These are phyloP conservation scores for Corymbia citriodora DNA, from an alignment of 441 rosid genomes.

Conservation along the genomic window DNA sequence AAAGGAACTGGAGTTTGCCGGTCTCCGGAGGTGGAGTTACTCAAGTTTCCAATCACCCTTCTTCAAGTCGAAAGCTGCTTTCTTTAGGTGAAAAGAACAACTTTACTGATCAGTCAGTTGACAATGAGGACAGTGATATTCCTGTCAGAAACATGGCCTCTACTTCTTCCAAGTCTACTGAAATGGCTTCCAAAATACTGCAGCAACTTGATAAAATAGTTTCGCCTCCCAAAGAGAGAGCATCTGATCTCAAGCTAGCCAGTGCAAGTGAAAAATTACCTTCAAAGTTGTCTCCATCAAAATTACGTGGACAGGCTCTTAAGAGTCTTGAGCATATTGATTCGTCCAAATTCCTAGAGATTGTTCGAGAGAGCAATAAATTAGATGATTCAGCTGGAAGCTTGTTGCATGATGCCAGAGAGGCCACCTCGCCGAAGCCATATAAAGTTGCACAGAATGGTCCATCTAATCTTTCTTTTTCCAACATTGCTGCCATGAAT, in stretches of 20 bases:
- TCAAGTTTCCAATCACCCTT: conserved; percentile 23
- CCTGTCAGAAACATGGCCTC: conserved; percentile 36
- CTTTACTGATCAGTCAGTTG: conserved; percentile 14
- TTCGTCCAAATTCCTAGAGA: conserved; percentile 45
- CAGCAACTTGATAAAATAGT: conserved; percentile 64
- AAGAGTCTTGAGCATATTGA: conserved; percentile 71
- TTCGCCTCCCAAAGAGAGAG: conserved; percentile 22
- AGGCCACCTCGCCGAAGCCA: conserved; percentile 22
- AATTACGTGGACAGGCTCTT: conserved; percentile 73
- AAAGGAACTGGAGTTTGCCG: conserved; percentile 35
- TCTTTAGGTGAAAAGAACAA: conserved; percentile 18
- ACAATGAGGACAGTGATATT: conserved; percentile 29
- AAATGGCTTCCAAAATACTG: conserved; percentile 77
- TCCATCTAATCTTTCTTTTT: conserved; percentile 18
- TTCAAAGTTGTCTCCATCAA: conserved; percentile 67
- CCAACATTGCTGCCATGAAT: conserved; percentile 27
- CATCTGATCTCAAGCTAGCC: conserved; percentile 1
- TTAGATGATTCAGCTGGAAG: conserved; percentile 10
- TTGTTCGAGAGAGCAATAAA: conserved; percentile 29
- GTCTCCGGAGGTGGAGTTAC: conserved; percentile 27
- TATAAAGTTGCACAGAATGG: conserved; percentile 39
- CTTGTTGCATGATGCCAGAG: conserved; percentile 17
- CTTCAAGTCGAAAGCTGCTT: conserved; percentile 21
- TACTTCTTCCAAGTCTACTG: conserved; percentile 73
- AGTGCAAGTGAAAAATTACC: conserved; percentile 58